Evolutionary conservation across 495 filamentous ascomycete species (phyloP), one percentile per base, ranked within the genome.

Genomic region (Penicillium steckii): DNA sequence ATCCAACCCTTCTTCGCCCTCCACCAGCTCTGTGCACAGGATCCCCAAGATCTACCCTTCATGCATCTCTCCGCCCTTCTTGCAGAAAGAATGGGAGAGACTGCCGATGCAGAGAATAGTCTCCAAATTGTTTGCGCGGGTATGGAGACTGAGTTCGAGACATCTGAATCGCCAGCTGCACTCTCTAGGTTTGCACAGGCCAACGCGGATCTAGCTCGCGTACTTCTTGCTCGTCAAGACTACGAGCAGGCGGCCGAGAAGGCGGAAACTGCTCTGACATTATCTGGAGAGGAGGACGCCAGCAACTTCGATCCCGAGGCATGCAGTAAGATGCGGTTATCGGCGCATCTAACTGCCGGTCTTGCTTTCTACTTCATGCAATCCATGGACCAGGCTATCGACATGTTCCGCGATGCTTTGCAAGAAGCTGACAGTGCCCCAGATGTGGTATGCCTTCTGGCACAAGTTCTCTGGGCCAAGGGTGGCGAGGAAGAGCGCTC

Each of bases 381-480:
- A 24, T 71, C 83, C 2, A 79, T 85, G 60, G 78, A 85, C 37
- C 72, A 76, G 17, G 86, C 90, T 4, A 82, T 96, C 12, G 74
- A 81, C 18, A 88, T 86, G 76, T 95, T 97, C 72, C 83, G 88
- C 48, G 74, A 83, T 10, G 93, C 92, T 4, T 77, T 98, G 7
- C 78, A 85, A 40, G 93, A 96, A 70, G 88, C 88, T 4, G 66
- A 82, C 35, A 80, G 81, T 35, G 82, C 89, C 47, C 89, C 93
- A 2, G 90, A 98, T 66, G 87, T 93, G 3, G 84, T 92, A 13
- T 96, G 91, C 61, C 78, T 96, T 13, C 78, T 97, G 8, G 86
- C 91, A 2, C 88, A 97, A 63, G 85, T 97, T 3, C 78, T 97
- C 5, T 98, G 93, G 91, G 91, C 90, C 3, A 92, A 88, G 62